Evolutionary conservation across 345 rosid species (phyloP).

Genomic region (Eucalyptus rudis): DNA sequence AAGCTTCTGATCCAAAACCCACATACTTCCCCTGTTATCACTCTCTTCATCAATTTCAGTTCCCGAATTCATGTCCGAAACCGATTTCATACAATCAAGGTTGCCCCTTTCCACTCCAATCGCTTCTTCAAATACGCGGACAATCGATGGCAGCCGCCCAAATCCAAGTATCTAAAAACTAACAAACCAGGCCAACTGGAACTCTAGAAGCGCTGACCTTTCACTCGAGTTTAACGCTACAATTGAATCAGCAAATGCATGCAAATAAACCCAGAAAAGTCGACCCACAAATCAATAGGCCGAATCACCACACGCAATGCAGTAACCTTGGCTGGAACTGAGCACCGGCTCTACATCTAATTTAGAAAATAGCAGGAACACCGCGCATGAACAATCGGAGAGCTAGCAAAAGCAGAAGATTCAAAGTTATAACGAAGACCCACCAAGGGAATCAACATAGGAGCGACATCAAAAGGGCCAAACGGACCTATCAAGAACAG

Average conservation of each 20-base stretch:
- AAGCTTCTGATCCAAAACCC: conserved; percentile 49
- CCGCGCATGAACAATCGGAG: background rate
- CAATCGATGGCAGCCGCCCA: background rate
- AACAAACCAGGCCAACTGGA: background rate
- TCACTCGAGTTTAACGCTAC: background rate
- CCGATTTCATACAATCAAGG: background rate
- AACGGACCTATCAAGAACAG: background rate
- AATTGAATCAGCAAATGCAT: background rate
- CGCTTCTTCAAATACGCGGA: background rate
- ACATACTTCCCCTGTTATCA: conserved; percentile 26
- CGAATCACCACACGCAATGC: background rate
- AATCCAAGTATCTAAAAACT: background rate
- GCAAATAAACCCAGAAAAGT: background rate
- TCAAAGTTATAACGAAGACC: background rate
- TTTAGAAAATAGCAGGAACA: background rate
- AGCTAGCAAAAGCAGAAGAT: background rate
- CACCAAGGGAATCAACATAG: background rate
- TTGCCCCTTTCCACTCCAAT: background rate
- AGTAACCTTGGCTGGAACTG: background rate
- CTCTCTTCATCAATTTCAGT: conserved; percentile 13
- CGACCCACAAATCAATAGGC: background rate
- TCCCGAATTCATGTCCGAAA: conserved; percentile 6
- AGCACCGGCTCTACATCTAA: background rate
- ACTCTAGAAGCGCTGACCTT: background rate
- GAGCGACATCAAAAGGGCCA: background rate